Evolutionary conservation across 2,329 filamentous ascomycete genomes (phyloP).

Genomic region (Magnaporthiopsis rhizophila): DNA sequence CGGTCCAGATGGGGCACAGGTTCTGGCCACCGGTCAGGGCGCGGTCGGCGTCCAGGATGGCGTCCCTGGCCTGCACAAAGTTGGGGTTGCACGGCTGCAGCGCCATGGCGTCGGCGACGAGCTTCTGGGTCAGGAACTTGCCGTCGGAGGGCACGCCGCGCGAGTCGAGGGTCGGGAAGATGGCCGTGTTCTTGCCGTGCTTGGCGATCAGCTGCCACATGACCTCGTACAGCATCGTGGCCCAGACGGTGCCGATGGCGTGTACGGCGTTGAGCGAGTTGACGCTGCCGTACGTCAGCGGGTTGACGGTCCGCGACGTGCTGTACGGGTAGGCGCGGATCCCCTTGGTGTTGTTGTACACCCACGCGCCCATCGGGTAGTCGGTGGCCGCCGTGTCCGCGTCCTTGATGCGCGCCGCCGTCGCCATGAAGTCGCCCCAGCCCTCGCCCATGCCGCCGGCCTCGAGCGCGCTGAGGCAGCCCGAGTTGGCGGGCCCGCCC

Average conservation of each 20-base stretch:
- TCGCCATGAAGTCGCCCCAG: conserved; percentile 49
- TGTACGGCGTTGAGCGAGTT: conserved; percentile 34
- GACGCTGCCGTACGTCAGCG: conserved; percentile 37
- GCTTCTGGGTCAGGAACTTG: conserved; percentile 41
- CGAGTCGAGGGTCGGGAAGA: conserved; percentile 30
- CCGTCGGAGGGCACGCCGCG: conserved; percentile 43
- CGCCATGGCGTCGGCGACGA: conserved; percentile 43
- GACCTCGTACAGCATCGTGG: conserved; percentile 45
- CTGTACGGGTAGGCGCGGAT: conserved; percentile 45
- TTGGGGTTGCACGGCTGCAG: conserved; percentile 50
- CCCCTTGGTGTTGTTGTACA: conserved; percentile 32
- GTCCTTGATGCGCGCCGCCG: conserved; percentile 37
- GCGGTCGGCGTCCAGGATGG: conserved; percentile 47
- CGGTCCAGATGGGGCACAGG: conserved; percentile 43
- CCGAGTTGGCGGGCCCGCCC: conserved; percentile 45
- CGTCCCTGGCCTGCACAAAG: conserved; percentile 43
- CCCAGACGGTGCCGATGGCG: conserved; percentile 43
- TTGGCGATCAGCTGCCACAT: conserved; percentile 51
- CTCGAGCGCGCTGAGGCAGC: conserved; percentile 38
- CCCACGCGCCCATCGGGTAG: conserved; percentile 44
- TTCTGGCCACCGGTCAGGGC: conserved; percentile 43
- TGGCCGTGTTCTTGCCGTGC: conserved; percentile 39
- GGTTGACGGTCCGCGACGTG: conserved; percentile 40
- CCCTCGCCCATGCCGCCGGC: conserved; percentile 51
- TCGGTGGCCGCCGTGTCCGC: conserved; percentile 35